A percentile compares a stretch with the other conserved stretches of the same genome.
These are phyloP conservation scores for Dioscorea cayenensis DNA, from an alignment of 116 monocot genomes.

Conservation along the genomic window DNA sequence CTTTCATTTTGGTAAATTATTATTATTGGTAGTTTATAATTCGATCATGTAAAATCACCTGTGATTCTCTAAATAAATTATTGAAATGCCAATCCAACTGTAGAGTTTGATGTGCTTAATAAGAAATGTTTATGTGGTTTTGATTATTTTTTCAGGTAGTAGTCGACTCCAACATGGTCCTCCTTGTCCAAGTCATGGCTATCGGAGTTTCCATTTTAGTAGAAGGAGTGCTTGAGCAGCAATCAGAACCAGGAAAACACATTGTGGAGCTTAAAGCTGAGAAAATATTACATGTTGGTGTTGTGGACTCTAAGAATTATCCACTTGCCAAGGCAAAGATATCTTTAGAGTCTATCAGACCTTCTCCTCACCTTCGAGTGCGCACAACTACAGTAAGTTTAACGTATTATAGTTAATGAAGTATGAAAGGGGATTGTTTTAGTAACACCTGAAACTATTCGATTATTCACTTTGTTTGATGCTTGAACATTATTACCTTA, in stretches of 20 bases:
- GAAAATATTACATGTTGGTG: slow-evolving; percentile 69
- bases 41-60: no score
- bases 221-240: slow-evolving; percentile 46
- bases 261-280: slow-evolving; percentile 54
- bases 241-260: slow-evolving; percentile 16
- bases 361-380: slow-evolving; percentile 56
- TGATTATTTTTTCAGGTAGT: slow-evolving; percentile 28
- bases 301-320: slow-evolving; percentile 42
- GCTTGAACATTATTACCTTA: no score
- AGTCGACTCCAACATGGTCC: slow-evolving; percentile 35
- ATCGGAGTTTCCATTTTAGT: slow-evolving; percentile 62
- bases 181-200: slow-evolving; percentile 30
- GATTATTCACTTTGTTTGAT: no score
- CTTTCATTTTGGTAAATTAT: neutral
- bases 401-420: neutral
- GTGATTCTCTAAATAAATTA: no score
- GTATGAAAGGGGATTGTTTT: neutral
- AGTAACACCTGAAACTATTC: no score
- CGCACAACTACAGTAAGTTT: slow-evolving; percentile 43
- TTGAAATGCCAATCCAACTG: no score
- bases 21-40: neutral
- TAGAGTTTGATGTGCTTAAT: no score
- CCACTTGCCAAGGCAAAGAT: slow-evolving; percentile 37
- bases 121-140: neutral
- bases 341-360: slow-evolving; percentile 36